A percentile compares a stretch with the other conserved stretches of the same genome.
phyloP scores from a whole-genome alignment of 495 filamentous ascomycete genomes.

The Haplographium delicatum region DNA sequence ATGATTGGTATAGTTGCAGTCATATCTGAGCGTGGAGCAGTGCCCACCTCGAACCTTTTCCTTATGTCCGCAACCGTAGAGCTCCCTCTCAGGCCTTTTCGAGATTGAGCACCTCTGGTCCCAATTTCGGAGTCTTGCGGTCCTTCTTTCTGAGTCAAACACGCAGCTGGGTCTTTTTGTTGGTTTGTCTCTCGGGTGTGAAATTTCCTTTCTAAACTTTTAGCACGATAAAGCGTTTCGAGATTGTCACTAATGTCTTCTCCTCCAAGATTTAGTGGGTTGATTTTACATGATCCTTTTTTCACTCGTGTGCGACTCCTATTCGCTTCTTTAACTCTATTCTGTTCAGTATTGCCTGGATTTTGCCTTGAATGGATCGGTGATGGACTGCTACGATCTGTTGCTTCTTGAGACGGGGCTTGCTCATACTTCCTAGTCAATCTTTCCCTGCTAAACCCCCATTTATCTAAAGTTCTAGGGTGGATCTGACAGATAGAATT shows the following conservation, averaged over 20 bases:
- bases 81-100: neutral
- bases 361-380: too few species aligned
- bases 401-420: too few species aligned
- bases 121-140: neutral
- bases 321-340: neutral
- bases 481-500: too few species aligned
- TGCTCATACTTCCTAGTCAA: too few species aligned
- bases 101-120: too few species aligned
- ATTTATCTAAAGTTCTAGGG: too few species aligned
- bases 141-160: neutral
- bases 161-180: neutral
- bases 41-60: conserved; percentile 9
- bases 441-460: too few species aligned
- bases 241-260: conserved; percentile 8
- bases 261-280: neutral
- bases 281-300: neutral
- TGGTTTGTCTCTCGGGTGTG: neutral
- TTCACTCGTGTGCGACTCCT: neutral
- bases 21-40: too few species aligned
- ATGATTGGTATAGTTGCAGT: too few species aligned
- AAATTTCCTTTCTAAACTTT: conserved; percentile 9
- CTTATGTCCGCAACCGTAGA: conserved; percentile 14
- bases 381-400: too few species aligned
- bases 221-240: conserved; percentile 8
- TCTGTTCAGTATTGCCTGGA: neutral